Evolutionary conservation across 768 basidiomycete species (phyloP).

Genomic region (Boletus reticulatus): DNA sequence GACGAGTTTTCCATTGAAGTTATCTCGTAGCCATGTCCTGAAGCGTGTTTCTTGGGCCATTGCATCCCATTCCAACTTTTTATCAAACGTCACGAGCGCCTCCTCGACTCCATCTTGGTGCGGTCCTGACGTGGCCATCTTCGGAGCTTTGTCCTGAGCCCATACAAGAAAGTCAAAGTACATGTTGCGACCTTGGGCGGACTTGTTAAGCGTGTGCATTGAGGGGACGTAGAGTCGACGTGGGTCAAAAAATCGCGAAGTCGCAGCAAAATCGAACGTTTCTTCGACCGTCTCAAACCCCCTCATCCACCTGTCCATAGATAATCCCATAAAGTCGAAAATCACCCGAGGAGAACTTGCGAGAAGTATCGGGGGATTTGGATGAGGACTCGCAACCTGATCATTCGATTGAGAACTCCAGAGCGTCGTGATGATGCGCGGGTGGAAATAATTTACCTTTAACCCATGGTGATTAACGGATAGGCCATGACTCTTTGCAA

Average conservation of each 20-base stretch:
- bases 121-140: slow-evolving; percentile 10
- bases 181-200: slow-evolving; percentile 50
- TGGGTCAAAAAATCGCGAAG: slow-evolving; percentile 53
- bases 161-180: slow-evolving; percentile 57
- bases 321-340: slow-evolving; percentile 55
- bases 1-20: slow-evolving; percentile 50
- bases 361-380: slow-evolving; percentile 44
- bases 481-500: slow-evolving; percentile 52
- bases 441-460: slow-evolving; percentile 41
- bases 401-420: slow-evolving; percentile 20
- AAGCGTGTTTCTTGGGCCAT: slow-evolving; percentile 27
- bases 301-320: slow-evolving; percentile 45
- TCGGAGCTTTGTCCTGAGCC: slow-evolving; percentile 31
- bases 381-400: slow-evolving; percentile 28
- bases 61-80: slow-evolving; percentile 46
- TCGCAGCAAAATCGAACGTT: slow-evolving; percentile 56
- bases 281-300: slow-evolving; percentile 57
- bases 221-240: slow-evolving; percentile 32
- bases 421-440: neutral
- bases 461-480: slow-evolving; percentile 52
- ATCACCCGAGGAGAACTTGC: slow-evolving; percentile 49
- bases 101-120: slow-evolving; percentile 35
- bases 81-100: slow-evolving; percentile 51
- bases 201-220: slow-evolving; percentile 40
- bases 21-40: slow-evolving; percentile 37